These are phyloP conservation scores for Solidago caesia DNA, from an alignment of 129 eudicot species.

Conservation along the genomic window DNA sequence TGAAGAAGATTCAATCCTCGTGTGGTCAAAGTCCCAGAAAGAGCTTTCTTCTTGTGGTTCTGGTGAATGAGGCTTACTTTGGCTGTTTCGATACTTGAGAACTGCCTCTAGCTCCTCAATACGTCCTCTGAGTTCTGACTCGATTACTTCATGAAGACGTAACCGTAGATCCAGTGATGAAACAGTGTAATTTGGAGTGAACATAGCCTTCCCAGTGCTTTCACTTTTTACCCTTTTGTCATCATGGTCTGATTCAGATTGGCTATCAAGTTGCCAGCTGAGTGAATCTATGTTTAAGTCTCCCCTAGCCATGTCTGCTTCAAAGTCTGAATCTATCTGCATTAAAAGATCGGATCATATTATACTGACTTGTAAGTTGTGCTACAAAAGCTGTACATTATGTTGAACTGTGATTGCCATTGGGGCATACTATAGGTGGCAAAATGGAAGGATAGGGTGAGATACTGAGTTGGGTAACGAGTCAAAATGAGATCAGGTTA, in stretches of 20 bases:
- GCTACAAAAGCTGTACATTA: conserved; percentile 7
- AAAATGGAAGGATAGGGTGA: not conserved
- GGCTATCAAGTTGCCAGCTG: conserved; percentile 28
- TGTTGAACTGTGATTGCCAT: conserved; percentile 2
- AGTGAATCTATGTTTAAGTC: conserved; percentile 37
- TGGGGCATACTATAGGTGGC: not conserved
- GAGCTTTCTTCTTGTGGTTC: conserved; percentile 40
- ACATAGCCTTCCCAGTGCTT: conserved; percentile 16
- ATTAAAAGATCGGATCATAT: conserved; percentile 5
- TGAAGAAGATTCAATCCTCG: conserved; percentile 48
- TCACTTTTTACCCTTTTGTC: conserved; percentile 35
- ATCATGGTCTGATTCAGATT: conserved; percentile 36
- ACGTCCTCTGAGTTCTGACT: conserved; percentile 57
- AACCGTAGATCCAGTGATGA: conserved; percentile 54
- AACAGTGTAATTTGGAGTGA: conserved; percentile 53
- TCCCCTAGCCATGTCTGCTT: conserved; percentile 43
- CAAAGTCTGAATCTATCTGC: conserved; percentile 57
- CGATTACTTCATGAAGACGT: conserved; percentile 68
- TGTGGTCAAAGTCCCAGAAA: conserved; percentile 33
- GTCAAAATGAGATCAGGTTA: not conserved
- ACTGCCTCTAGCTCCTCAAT: conserved; percentile 57
- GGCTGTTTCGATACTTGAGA: conserved; percentile 35
- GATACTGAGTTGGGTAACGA: not conserved
- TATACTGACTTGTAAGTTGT: conserved; percentile 9
- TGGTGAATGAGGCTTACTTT: conserved; percentile 24